phyloP scores from a whole-genome alignment of 306 rosid species.

The Lathyrus tuberosus region DNA sequence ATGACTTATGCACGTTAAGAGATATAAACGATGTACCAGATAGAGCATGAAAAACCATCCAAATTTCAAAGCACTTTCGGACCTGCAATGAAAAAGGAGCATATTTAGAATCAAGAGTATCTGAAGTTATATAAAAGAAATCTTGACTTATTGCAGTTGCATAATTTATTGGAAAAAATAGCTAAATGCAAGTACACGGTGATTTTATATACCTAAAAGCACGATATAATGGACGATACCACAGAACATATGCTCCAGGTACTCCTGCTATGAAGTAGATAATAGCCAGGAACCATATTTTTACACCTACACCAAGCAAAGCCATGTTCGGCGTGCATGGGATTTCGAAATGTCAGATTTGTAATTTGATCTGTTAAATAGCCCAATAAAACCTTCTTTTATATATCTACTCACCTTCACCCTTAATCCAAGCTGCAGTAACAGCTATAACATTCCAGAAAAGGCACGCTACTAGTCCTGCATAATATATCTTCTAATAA shows the following conservation, averaged over 20 bases:
- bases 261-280: constrained; percentile 90
- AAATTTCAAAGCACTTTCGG: constrained; percentile 80
- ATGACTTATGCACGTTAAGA: background rate
- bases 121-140: background rate
- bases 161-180: constrained; percentile 14
- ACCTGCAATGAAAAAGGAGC: constrained; percentile 53
- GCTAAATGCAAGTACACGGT: constrained; percentile 24
- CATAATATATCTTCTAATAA: constrained; percentile 44
- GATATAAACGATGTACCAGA: constrained; percentile 53
- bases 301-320: constrained; percentile 61
- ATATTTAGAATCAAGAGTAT: constrained; percentile 31
- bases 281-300: constrained; percentile 85
- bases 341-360: constrained; percentile 30
- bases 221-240: constrained; percentile 94
- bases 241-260: constrained; percentile 90
- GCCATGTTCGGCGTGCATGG: constrained; percentile 35
- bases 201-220: constrained; percentile 66
- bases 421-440: constrained; percentile 89
- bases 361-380: constrained; percentile 19
- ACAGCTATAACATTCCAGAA: constrained; percentile 86
- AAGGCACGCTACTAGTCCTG: constrained; percentile 83
- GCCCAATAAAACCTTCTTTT: constrained; percentile 14
- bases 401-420: constrained; percentile 61
- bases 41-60: constrained; percentile 91
- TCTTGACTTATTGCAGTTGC: constrained; percentile 24